These are phyloP conservation scores for Candida methanosorbosa DNA, from an alignment of 805 yeast species.

Conservation along the genomic window DNA sequence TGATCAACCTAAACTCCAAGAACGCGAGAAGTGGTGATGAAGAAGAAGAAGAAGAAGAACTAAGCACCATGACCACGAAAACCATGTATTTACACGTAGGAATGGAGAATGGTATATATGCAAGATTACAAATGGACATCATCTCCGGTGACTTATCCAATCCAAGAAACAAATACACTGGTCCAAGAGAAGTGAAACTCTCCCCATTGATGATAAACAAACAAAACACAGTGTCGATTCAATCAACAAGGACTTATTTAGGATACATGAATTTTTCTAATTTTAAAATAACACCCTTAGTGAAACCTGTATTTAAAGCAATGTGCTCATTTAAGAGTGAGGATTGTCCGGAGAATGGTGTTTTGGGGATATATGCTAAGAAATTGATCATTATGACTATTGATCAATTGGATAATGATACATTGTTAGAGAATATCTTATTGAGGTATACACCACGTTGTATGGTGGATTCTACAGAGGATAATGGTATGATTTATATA, in stretches of 20 bases:
- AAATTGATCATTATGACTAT: slow-evolving; percentile 48
- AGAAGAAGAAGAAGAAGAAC: slow-evolving; percentile 8
- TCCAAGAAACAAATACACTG: slow-evolving; percentile 64
- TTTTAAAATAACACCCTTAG: slow-evolving; percentile 39
- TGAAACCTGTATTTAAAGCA: slow-evolving; percentile 30
- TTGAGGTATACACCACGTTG: slow-evolving; percentile 45
- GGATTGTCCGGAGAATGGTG: slow-evolving; percentile 49
- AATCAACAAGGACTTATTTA: slow-evolving; percentile 49
- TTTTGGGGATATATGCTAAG: slow-evolving; percentile 50
- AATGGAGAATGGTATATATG: slow-evolving; percentile 74
- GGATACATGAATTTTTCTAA: slow-evolving; percentile 29
- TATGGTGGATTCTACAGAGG: slow-evolving; percentile 21
- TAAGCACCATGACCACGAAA: slow-evolving; percentile 4
- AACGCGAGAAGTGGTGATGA: slow-evolving; percentile 4
- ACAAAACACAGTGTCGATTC: slow-evolving; percentile 33
- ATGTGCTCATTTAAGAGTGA: slow-evolving; percentile 54
- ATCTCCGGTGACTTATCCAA: slow-evolving; percentile 55
- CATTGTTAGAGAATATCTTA: slow-evolving; percentile 29
- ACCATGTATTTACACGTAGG: slow-evolving; percentile 60
- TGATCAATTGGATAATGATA: slow-evolving; percentile 28
- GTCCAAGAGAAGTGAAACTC: slow-evolving; percentile 54
- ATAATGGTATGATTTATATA: slow-evolving; percentile 26
- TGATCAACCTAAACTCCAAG: slow-evolving; percentile 3
- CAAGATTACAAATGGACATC: slow-evolving; percentile 48
- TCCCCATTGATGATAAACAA: slow-evolving; percentile 24